Percentiles rank a stretch among this genome's conserved stretches.
These are phyloP conservation scores for Fonsecaea nubica DNA, from an alignment of 2,329 filamentous ascomycete genomes.

Conservation along the genomic window DNA sequence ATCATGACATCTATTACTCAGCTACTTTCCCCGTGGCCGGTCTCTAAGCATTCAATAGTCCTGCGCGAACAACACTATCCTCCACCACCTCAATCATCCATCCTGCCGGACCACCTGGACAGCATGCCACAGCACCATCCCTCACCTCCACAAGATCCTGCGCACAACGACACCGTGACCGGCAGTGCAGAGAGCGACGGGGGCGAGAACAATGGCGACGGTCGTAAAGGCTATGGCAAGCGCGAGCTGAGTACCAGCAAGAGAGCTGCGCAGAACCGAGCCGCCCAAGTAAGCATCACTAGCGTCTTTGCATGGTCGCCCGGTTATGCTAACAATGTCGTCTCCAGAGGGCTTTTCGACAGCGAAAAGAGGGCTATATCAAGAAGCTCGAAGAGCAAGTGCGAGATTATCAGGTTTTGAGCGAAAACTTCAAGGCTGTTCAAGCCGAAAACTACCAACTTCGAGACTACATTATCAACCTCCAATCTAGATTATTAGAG, in stretches of 20 bases:
- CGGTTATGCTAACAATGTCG: slow-evolving; percentile 27
- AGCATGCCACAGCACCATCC: slow-evolving; percentile 34
- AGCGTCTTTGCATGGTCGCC: not conserved
- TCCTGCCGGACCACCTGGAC: slow-evolving; percentile 30
- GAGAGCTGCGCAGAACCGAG: slow-evolving; percentile 93
- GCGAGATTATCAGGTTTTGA: slow-evolving; percentile 76
- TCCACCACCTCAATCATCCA: slow-evolving; percentile 33
- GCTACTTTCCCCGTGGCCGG: slow-evolving; percentile 40
- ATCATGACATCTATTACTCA: slow-evolving; percentile 42
- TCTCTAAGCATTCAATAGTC: slow-evolving; percentile 41
- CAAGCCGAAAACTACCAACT: slow-evolving; percentile 89
- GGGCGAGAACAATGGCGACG: slow-evolving; percentile 57
- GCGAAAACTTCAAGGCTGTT: slow-evolving; percentile 77
- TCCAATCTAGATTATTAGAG: slow-evolving; percentile 86
- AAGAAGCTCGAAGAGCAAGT: slow-evolving; percentile 96
- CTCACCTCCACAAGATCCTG: slow-evolving; percentile 32
- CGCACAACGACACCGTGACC: slow-evolving; percentile 31
- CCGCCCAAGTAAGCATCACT: slow-evolving; percentile 76
- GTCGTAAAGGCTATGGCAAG: slow-evolving; percentile 75
- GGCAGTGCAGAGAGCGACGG: slow-evolving; percentile 51
- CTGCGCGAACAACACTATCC: slow-evolving; percentile 39
- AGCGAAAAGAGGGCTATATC: slow-evolving; percentile 97
- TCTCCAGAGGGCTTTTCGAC: slow-evolving; percentile 85
- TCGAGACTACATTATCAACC: slow-evolving; percentile 87
- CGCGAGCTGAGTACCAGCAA: slow-evolving; percentile 94